phyloP scores from a whole-genome alignment of 345 rosid species.

The Mangifera indica region DNA sequence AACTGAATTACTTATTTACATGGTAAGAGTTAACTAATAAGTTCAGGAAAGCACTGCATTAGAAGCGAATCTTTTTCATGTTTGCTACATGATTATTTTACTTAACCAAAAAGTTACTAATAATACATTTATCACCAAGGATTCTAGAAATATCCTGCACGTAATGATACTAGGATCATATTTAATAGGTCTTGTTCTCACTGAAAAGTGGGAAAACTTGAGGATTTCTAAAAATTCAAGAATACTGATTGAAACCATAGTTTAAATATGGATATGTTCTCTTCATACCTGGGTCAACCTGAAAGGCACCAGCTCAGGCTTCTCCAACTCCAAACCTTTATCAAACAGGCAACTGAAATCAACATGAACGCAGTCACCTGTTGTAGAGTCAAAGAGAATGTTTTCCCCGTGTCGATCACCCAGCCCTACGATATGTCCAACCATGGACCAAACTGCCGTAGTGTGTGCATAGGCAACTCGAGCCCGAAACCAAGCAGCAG shows the following conservation, averaged over 20 bases:
- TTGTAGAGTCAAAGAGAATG: slow-evolving; percentile 94
- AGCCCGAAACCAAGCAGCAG: slow-evolving; percentile 99
- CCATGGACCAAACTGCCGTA: slow-evolving; percentile 99
- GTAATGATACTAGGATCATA: background rate
- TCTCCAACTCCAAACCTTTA: slow-evolving; percentile 92
- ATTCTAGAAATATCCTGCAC: background rate
- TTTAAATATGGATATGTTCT: background rate
- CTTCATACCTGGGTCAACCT: slow-evolving; percentile 87
- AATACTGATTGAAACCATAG: background rate
- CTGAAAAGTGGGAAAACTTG: background rate
- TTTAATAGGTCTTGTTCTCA: background rate
- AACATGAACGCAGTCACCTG: slow-evolving; percentile 98
- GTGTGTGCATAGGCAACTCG: slow-evolving; percentile 97
- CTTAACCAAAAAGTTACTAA: background rate
- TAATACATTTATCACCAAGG: background rate
- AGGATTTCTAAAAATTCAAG: background rate
- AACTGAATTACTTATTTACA: background rate
- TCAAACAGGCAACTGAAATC: slow-evolving; percentile 99
- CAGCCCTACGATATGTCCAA: slow-evolving; percentile 96
- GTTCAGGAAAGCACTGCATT: background rate
- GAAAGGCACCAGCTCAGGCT: slow-evolving; percentile 98
- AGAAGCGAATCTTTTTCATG: too few species aligned
- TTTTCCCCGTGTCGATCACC: slow-evolving; percentile 99
- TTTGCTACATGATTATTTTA: background rate
- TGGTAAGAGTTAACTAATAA: background rate